Evolutionary conservation across 2,329 filamentous ascomycete species (phyloP), one percentile per base, ranked within the genome.

Genomic region (Graphilbum fragrans): DNA sequence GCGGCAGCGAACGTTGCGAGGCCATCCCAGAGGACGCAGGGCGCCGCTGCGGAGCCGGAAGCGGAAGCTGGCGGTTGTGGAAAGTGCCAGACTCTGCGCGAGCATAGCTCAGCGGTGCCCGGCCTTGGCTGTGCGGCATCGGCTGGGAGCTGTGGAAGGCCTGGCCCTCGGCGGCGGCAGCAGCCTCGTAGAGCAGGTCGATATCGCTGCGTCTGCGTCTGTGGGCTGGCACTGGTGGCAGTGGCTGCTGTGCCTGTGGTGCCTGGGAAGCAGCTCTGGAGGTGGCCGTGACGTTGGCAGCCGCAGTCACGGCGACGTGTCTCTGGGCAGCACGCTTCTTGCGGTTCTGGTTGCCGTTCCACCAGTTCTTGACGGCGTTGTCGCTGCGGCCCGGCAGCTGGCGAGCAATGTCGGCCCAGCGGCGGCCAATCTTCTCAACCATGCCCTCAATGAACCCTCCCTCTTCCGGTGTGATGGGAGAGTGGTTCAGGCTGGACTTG

Each of bases 331-430:
- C 58, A 49, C 78, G 66, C 54, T 68, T 72, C 53, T 82, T 72
- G 54, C 87, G 77, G 64, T 94, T 94, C 72, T 88, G 83, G 57
- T 82, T 85, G 38, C 88, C 87, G 57, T 94, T 94, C 85, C 85
- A 94, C 86, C 87, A 95, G 61, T 95, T 95, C 74, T 95, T 95
- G 48, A 95, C 86, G 22, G 86, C 83, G 55, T 95, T 95, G 66
- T 95, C 88, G 59, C 87, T 94, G 55, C 88, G 81, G 49, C 86
- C 86, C 41, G 81, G 73, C 18, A 95, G 71, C 36, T 77, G 71
- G 50, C 88, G 74, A 35, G 88, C 86, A 55, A 95, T 95, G 57
- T 95, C 86, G 3, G 88, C 88, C 88, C 88, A 95, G 43, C 83
- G 77, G 66, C 87, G 90, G 47, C 87, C 87, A 65, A 86, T 78